Percentiles rank a stretch among this genome's conserved stretches.
Evolutionary conservation across 306 rosid genomes (phyloP).

Genomic region (Pueraria montana): DNA sequence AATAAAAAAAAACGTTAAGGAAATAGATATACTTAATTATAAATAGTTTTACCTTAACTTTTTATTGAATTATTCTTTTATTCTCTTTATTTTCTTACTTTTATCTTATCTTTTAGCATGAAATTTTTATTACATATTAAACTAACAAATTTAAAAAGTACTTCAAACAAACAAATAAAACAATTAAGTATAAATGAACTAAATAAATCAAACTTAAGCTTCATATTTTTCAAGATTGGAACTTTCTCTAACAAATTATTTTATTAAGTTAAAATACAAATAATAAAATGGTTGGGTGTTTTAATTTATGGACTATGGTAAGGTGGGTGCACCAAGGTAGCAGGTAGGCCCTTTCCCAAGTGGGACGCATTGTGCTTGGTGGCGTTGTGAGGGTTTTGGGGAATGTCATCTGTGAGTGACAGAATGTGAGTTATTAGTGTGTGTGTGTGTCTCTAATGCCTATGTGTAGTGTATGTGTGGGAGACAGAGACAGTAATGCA

Average conservation of each 20-base stretch:
- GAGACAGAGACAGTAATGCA: slow-evolving; percentile 77
- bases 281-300: neutral
- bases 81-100: neutral
- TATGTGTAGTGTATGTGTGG: slow-evolving; percentile 48
- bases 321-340: slow-evolving; percentile 73
- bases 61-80: neutral
- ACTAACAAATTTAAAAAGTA: neutral
- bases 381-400: slow-evolving; percentile 75
- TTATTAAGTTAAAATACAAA: neutral
- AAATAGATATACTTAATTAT: no score
- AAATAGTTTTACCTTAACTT: no score
- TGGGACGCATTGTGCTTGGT: slow-evolving; percentile 76
- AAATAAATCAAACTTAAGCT: neutral
- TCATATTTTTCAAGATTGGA: neutral
- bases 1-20: no score
- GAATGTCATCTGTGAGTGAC: slow-evolving; percentile 63
- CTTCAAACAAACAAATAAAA: neutral
- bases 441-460: slow-evolving; percentile 31
- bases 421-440: slow-evolving; percentile 41
- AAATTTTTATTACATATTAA: neutral
- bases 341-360: slow-evolving; percentile 70
- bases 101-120: neutral
- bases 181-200: neutral
- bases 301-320: neutral
- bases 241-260: neutral